Percentiles rank a stretch among this genome's conserved stretches.
These are phyloP conservation scores for Starmerella riodocensis DNA, from an alignment of 805 yeast species.

Conservation along the genomic window DNA sequence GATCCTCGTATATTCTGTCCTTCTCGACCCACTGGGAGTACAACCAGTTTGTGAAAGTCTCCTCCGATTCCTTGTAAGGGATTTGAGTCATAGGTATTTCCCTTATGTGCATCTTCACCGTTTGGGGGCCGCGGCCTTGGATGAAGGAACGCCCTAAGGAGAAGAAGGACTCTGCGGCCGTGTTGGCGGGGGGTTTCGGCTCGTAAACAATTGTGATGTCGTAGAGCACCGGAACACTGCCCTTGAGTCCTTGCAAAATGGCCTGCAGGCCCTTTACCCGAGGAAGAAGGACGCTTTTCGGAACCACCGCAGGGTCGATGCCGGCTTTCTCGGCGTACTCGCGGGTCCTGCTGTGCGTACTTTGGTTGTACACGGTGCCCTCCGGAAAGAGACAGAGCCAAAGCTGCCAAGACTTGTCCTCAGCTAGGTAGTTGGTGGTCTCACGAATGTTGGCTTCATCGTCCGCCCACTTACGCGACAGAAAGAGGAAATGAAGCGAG, in stretches of 20 bases:
- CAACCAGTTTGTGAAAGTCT: constrained; percentile 63
- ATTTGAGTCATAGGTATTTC: constrained; percentile 46
- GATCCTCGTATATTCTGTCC: constrained; percentile 55
- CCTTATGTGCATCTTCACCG: constrained; percentile 52
- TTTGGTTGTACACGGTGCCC: constrained; percentile 72
- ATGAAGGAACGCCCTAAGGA: constrained; percentile 52
- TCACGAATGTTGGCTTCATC: constrained; percentile 36
- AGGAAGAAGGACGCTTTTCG: constrained; percentile 64
- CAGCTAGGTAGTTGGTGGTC: constrained; percentile 16
- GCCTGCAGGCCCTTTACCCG: constrained; percentile 66
- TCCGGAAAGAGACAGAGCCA: constrained; percentile 79
- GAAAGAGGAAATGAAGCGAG: constrained; percentile 60
- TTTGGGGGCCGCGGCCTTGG: constrained; percentile 57
- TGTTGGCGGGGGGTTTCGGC: constrained; percentile 48
- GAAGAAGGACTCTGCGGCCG: constrained; percentile 58
- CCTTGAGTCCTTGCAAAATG: constrained; percentile 40
- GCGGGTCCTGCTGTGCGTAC: constrained; percentile 46
- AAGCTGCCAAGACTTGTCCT: constrained; percentile 40
- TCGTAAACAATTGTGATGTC: constrained; percentile 77
- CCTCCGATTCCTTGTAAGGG: constrained; percentile 41
- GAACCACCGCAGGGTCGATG: constrained; percentile 25
- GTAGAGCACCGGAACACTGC: constrained; percentile 38
- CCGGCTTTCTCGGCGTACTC: constrained; percentile 41
- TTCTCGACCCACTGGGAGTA: constrained; percentile 60
- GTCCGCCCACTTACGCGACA: constrained; percentile 73